A percentile compares a stretch with the other conserved stretches of the same genome.
phyloP scores from a whole-genome alignment of 257 asterid species.

The Solanum corneliomulleri region DNA sequence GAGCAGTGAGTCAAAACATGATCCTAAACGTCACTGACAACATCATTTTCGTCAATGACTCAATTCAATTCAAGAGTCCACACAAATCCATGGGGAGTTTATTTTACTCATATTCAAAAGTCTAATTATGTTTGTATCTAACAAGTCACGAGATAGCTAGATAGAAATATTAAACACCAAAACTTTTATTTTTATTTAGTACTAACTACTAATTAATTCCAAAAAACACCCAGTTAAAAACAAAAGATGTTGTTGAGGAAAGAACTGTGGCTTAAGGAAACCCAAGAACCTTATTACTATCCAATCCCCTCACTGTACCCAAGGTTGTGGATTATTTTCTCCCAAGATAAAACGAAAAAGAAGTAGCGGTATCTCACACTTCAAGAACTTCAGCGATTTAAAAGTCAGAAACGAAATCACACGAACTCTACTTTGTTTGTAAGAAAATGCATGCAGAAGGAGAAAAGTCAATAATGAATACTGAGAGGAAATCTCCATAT shows the following conservation, averaged over 20 bases:
- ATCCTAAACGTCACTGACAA: not conserved
- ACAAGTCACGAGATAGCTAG: not conserved
- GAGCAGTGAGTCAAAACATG: not conserved
- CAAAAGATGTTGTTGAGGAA: not conserved
- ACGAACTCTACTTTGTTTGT: not conserved
- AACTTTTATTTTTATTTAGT: not conserved
- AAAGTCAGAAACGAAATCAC: not conserved
- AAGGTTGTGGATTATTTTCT: not conserved
- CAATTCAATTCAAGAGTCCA: not conserved
- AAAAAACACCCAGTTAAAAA: not conserved
- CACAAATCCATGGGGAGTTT: not conserved
- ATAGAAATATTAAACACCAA: not conserved
- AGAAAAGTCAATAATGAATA: not conserved
- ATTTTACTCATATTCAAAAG: not conserved
- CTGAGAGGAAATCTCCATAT: not conserved
- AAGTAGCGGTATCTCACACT: not conserved
- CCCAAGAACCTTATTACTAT: not conserved
- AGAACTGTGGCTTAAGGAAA: not conserved
- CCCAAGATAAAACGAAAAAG: not conserved
- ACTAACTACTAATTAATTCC: not conserved
- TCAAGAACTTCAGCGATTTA: not conserved
- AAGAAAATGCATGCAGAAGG: not conserved
- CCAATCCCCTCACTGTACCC: not conserved
- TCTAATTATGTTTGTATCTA: not conserved
- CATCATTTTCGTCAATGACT: not conserved